Evolutionary conservation across 2,329 filamentous ascomycete genomes (phyloP), one percentile per base, ranked within the genome.

Genomic region (Drechslerella coelobrocha): DNA sequence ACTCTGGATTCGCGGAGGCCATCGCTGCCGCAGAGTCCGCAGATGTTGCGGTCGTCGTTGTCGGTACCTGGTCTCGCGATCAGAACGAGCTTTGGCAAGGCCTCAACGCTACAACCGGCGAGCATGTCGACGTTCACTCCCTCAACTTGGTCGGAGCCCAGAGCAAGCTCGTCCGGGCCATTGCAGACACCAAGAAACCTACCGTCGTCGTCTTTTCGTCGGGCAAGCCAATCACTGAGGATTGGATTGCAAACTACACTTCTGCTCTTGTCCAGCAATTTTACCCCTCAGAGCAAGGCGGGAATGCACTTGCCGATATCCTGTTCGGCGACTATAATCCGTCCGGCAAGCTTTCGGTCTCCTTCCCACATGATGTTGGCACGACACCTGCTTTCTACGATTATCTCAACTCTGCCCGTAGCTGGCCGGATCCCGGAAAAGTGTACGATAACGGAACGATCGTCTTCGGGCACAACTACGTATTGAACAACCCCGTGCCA

Each of bases 61-160:
- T 91, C 0, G 89, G 89, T 29, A 91, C 89, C 7, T 91, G 88
- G 89, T 86, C 85, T 24, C 84, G 88, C 52, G 89, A 92, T 75
- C 88, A 91, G 76, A 80, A 82, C 56, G 85, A 91, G 77, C 84
- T 91, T 2, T 91, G 88, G 89, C 78, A 80, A 61, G 86, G 86
- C 0, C 77, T 90, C 1, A 91, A 91, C 73, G 88, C 88, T 26
- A 91, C 88, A 0, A 91, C 88, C 0, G 89, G 88, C 54, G 89
- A 91, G 76, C 88, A 90, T 75, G 85, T 91, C 51, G 89, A 91
- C 74, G 81, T 86, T 0, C 80, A 84, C 62, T 81, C 81, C 55
- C 82, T 91, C 17, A 83, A 85, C 63, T 85, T 91, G 8, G 86
- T 90, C 10, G 88, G 88, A 2, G 88, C 89, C 21, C 88, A 89